These are phyloP conservation scores for Mycena metata DNA, from an alignment of 768 basidiomycete genomes.

Conservation along the genomic window DNA sequence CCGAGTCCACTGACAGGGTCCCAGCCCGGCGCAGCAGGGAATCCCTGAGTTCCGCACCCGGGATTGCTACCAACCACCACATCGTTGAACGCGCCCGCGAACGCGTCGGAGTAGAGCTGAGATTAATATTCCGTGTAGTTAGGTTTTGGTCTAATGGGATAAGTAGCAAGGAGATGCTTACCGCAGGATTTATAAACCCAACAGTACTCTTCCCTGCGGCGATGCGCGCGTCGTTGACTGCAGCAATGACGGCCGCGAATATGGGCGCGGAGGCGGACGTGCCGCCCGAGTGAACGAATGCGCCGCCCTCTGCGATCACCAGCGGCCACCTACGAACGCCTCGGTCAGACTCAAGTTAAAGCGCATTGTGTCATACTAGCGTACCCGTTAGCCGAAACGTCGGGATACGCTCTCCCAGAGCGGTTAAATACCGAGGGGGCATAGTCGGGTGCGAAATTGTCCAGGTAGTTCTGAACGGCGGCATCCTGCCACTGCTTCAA, in stretches of 20 bases:
- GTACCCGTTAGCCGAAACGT: constrained; percentile 40
- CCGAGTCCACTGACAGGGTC: constrained; percentile 30
- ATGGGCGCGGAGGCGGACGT: constrained; percentile 61
- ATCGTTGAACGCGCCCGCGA: constrained; percentile 23
- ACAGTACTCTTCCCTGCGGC: constrained; percentile 46
- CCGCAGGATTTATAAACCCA: constrained; percentile 57
- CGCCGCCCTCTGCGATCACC: constrained; percentile 17
- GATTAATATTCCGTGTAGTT: too few species aligned
- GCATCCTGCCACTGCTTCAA: constrained; percentile 44
- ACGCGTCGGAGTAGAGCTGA: constrained; percentile 23
- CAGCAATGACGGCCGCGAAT: constrained; percentile 58
- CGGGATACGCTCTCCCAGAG: constrained; percentile 40
- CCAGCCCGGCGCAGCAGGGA: constrained; percentile 29
- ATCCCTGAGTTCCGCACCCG: constrained; percentile 18
- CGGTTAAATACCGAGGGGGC: constrained; percentile 30
- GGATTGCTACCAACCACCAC: constrained; percentile 23
- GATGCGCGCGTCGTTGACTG: constrained; percentile 60
- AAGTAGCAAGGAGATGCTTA: not conserved
- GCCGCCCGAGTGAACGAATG: constrained; percentile 44
- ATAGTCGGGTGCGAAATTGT: constrained; percentile 33
- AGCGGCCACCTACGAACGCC: constrained; percentile 11
- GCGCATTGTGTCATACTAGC: not conserved
- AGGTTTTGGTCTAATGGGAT: too few species aligned
- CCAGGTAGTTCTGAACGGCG: constrained; percentile 39
- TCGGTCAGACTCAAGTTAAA: too few species aligned